phyloP scores from a whole-genome alignment of 2,329 filamentous ascomycete genomes.

The Penicillium sp. region DNA sequence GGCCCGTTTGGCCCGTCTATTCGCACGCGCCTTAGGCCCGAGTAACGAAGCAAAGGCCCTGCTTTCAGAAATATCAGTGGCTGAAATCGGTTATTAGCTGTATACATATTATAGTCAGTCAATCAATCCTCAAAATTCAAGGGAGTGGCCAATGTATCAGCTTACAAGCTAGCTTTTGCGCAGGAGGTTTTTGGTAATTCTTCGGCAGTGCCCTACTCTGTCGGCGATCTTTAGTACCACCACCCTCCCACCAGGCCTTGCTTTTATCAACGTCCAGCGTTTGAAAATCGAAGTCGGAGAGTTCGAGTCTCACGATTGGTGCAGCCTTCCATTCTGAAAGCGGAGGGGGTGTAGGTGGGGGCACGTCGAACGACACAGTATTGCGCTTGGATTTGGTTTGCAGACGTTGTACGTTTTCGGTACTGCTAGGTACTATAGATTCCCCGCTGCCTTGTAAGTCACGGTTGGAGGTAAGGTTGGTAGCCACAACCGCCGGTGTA shows the following conservation, averaged over 20 bases:
- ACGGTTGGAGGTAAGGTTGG: slow-evolving; percentile 8
- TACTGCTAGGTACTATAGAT: slow-evolving; percentile 22
- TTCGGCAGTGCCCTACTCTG: slow-evolving; percentile 50
- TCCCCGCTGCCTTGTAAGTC: slow-evolving; percentile 20
- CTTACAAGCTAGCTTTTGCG: slow-evolving; percentile 40
- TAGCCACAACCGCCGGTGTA: background rate
- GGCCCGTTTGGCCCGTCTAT: slow-evolving; percentile 39
- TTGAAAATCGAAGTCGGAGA: slow-evolving; percentile 65
- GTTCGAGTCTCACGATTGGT: slow-evolving; percentile 64
- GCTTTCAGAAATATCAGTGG: slow-evolving; percentile 86
- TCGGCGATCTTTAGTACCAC: slow-evolving; percentile 52
- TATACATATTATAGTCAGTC: slow-evolving; percentile 5
- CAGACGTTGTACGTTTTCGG: slow-evolving; percentile 26
- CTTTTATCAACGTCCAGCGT: slow-evolving; percentile 54
- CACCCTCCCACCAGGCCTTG: slow-evolving; percentile 79
- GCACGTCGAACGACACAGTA: slow-evolving; percentile 53
- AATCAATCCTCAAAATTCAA: background rate
- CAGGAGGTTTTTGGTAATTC: slow-evolving; percentile 38
- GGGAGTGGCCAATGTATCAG: background rate
- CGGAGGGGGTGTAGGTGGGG: slow-evolving; percentile 51
- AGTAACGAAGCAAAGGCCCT: slow-evolving; percentile 87
- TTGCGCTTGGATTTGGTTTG: slow-evolving; percentile 42
- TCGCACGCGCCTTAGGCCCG: slow-evolving; percentile 70
- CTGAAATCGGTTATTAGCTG: slow-evolving; percentile 70
- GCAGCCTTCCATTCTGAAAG: slow-evolving; percentile 71